Base-by-base conservation (phyloP, 2,329 filamentous ascomycete genomes). In the Lizonia empirigonia region DNA sequence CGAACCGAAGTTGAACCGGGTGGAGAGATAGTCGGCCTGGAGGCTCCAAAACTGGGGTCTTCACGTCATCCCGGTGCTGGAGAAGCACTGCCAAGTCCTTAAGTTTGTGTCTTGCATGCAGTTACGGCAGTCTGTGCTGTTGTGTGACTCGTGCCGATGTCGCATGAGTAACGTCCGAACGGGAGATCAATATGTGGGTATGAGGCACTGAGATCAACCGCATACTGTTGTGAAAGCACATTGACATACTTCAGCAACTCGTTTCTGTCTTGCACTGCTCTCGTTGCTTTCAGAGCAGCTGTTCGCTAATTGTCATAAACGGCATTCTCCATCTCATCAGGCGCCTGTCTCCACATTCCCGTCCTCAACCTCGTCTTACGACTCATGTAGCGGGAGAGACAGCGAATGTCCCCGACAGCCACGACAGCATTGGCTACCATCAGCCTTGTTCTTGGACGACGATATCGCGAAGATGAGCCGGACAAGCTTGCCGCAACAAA, bases 1-100 rank as follows among this genome's bases (percentile, higher is more conserved):
- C 40, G 39, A 55, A 20, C 63, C 64, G 64, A 65, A 52, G 62
- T 62, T 57, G 57, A n/a, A 12, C 64, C 64, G 60, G 34, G 53
- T 39, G 53, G 44, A 55, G 57, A 61, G 54, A 35, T 34, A 40
- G 24, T 26, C 22, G 24, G 42, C 36, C 30, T 46, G 48, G 41
- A 40, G 41, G 36, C 42, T 42, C 42, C 24, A 30, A 22, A 35
- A 40, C 39, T 39, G 58, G 56, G 50, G 53, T 50, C 46, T 49
- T 18, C 44, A 55, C 55, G 53, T 63, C 49, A 60, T 60, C 12
- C 49, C 48, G 29, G 40, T 33, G 32, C 36, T 44, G 54, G 50
- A 50, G 49, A 59, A 59, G 32, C 53, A 55, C 44, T 44, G 60
- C 62, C 62, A 66, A 66, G 63, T 23, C 30, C n/a, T 26, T 24